Base-by-base conservation (phyloP, 164 flowering plant genomes). In the Stephania yunnanensis region DNA sequence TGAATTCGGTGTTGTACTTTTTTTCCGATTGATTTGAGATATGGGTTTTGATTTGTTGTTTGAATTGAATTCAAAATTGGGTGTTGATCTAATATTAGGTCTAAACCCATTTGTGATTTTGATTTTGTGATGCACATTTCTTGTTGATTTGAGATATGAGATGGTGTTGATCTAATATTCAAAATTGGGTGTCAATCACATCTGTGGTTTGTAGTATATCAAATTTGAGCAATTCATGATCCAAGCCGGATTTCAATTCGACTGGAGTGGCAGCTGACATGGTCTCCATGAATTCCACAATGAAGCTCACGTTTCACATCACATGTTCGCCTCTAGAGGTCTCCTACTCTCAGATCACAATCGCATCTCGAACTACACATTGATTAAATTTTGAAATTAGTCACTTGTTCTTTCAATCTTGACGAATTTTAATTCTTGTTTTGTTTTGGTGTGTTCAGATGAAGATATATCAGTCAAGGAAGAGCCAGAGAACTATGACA, bases 181-280 rank as follows among this genome's bases (percentile, higher is more conserved):
- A 25, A 25, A 25, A 25, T 25, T 25, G 25, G 25, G 25, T 25
- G 25, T 25, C 25, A 67, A 15, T n/a, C 25, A 25, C 25, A 25
- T 25, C 25, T 68, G 22, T 36, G 42, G 42, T 36, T 69, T 63
- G 77, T 87, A 92, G 97, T 91, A 93, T 74, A 87, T 94, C 7
- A 85, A 73, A 74, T 86, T 94, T 45, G 93, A 91, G 84, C 83
- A 80, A n/a, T 83, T 94, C 73, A 74, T 77, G 66, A 79, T 94
- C 69, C 93, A 89, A 84, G 92, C 97, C 4, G 98, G 97, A 15
- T 84, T 92, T 0, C n/a, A 97, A 94, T 80, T n/a, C 66, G 4
- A 78, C 89, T 0, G 97, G 98, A 6, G 97, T 94, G 12, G 91
- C 96, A 0, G 92, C 98, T 1, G 97, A 90, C 50, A 92, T 92